Evolutionary conservation across 208 protist species (phyloP).

Genomic region (Porcisia deanei): DNA sequence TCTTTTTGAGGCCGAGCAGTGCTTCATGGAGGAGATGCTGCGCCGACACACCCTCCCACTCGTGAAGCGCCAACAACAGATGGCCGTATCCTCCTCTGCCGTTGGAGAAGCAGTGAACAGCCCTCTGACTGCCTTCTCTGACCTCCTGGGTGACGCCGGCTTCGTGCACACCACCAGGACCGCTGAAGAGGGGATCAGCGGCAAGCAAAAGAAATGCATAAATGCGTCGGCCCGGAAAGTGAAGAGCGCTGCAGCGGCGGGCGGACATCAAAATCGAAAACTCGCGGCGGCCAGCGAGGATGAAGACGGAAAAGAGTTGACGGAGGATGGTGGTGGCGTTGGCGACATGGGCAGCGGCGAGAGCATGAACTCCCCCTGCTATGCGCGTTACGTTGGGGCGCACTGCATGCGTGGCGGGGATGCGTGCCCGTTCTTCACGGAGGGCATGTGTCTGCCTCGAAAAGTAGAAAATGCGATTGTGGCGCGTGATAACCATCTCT

Average conservation of each 20-base stretch:
- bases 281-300: conserved; percentile 1
- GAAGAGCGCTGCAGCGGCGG: conserved; percentile 10
- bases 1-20: conserved; percentile 76
- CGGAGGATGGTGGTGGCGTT: neutral
- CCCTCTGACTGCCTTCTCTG: conserved; percentile 21
- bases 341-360: neutral
- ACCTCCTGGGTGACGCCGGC: conserved; percentile 27
- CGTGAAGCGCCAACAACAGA: conserved; percentile 36
- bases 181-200: conserved; percentile 5
- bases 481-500: conserved; percentile 83
- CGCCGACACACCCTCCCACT: conserved; percentile 61
- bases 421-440: conserved; percentile 78
- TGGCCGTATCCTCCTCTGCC: conserved; percentile 4
- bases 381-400: conserved; percentile 58
- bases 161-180: conserved; percentile 20
- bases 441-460: conserved; percentile 84
- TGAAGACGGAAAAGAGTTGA: neutral
- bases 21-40: conserved; percentile 67
- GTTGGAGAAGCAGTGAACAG: neutral
- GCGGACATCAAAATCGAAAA: conserved; percentile 13
- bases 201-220: conserved; percentile 8
- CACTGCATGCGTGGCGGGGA: conserved; percentile 75
- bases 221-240: conserved; percentile 15
- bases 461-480: conserved; percentile 65
- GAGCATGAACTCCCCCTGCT: conserved; percentile 32